Evolutionary conservation across 1,284 basidiomycete genomes (phyloP).

Genomic region (Paramarasmius palmivorus): DNA sequence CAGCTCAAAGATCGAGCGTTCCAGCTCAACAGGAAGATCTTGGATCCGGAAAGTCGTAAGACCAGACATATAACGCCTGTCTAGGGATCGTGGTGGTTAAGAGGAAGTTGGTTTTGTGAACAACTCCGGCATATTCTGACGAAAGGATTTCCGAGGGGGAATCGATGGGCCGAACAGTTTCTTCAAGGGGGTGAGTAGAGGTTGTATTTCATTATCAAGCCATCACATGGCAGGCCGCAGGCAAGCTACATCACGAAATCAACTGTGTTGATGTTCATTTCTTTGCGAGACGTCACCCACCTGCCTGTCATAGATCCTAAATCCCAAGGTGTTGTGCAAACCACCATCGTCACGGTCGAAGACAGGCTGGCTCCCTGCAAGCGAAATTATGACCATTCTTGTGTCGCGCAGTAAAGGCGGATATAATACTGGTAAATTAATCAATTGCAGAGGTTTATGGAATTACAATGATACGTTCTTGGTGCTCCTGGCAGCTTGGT

Average conservation of each 20-base stretch:
- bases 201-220: slow-evolving; percentile 3
- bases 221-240: not conserved
- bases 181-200: not conserved
- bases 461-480: no score
- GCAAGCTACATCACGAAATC: not conserved
- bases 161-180: slow-evolving; percentile 2
- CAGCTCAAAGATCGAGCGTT: slow-evolving; percentile 32
- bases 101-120: not conserved
- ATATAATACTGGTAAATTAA: no score
- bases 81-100: not conserved
- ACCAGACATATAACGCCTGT: not conserved
- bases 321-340: no score
- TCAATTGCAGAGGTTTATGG: no score
- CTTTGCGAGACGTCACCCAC: not conserved
- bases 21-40: slow-evolving; percentile 34
- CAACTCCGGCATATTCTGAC: not conserved
- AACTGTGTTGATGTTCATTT: not conserved
- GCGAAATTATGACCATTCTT: no score
- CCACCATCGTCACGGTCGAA: no score
- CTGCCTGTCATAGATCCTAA: no score
- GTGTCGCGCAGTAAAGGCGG: no score
- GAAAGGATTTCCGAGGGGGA: not conserved
- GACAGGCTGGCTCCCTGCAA: no score
- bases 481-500: no score
- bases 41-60: slow-evolving; percentile 25